Evolutionary conservation across 1,284 basidiomycete genomes (phyloP), one percentile per base, ranked within the genome.

Genomic region (Fomitiporia mediterranea): DNA sequence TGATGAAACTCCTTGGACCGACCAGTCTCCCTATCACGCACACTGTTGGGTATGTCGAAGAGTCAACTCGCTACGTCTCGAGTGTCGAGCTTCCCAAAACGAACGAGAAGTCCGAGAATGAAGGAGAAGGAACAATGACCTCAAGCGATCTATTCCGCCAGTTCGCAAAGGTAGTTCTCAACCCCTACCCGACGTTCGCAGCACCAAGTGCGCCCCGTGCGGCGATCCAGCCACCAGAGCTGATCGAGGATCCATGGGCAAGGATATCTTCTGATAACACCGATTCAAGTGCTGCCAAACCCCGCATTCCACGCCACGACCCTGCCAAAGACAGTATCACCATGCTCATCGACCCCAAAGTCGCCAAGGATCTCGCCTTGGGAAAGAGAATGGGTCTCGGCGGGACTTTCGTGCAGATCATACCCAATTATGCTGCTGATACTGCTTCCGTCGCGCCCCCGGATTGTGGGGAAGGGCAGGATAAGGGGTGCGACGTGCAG

Each of bases 401-500:
- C 2, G 85, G 77, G 13, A 78, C 79, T 51, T 87, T 80, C 77
- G 76, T 86, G 2, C 83, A 87, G 67, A 68, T 86, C 40, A 78
- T 68, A 21, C 74, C 79, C 54, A 68, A 65, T 51, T 64, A 68
- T 53, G 66, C 62, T 39, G 61, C 23, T 17, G n/a, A n/a, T n/a
- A 19, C 21, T 0, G 32, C 43, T n/a, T 28, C 53, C 25, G 6
- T 8, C 6, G 13, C 23, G 19, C 13, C 43, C 47, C 17, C 8
- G 52, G 42, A 25, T 17, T 17, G 19, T 15, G 28, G 35, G 19
- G 11, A 34, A 19, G 27, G 52, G 34, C 48, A 21, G 50, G 27
- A 58, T 67, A 57, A 55, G 58, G 35, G 60, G 63, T 39, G 50
- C 60, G 60, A 13, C 32, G 6, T 13, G 32, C 32, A 34, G 32